A percentile compares a stretch with the other conserved stretches of the same genome.
Conservation (phyloP, 495 filamentous ascomycete genomes). For the Podospora pseudoanserina region DNA sequence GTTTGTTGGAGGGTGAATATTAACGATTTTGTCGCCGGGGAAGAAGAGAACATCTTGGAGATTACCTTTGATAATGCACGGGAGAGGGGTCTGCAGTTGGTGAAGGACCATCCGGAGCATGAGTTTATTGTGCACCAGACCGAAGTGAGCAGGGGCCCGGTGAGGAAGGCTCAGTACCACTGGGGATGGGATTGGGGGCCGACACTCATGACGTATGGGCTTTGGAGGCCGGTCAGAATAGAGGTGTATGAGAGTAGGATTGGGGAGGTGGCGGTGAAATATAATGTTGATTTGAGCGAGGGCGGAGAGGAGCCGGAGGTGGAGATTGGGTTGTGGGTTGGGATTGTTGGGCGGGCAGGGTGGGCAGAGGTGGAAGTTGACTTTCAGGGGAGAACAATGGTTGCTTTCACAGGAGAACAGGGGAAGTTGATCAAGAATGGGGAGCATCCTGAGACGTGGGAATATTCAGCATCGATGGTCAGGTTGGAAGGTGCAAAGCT, state of each 20-base stretch:
- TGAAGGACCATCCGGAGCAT: slow-evolving; percentile 43
- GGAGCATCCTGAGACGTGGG: not conserved
- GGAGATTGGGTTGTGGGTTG: slow-evolving; percentile 40
- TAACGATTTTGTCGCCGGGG: slow-evolving; percentile 16
- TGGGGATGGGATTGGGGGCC: slow-evolving; percentile 83
- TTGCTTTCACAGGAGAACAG: not conserved
- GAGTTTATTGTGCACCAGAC: slow-evolving; percentile 48
- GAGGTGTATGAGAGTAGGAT: slow-evolving; percentile 60
- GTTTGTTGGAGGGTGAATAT: slow-evolving; percentile 45
- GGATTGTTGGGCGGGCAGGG: slow-evolving; percentile 11
- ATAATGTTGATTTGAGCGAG: slow-evolving; percentile 33
- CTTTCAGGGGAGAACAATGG: not conserved
- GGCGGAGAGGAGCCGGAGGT: slow-evolving; percentile 21
- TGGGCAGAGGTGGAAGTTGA: slow-evolving; percentile 7
- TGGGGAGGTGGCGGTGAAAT: slow-evolving; percentile 51
- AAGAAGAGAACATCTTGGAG: slow-evolving; percentile 29
- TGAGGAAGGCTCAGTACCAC: slow-evolving; percentile 48
- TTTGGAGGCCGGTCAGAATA: slow-evolving; percentile 65
- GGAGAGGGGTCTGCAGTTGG: slow-evolving; percentile 37
- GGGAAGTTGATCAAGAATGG: not conserved
- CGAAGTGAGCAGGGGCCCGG: slow-evolving; percentile 40
- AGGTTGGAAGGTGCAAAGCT: slow-evolving; percentile 35
- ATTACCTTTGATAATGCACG: slow-evolving; percentile 46
- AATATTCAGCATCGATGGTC: not conserved
- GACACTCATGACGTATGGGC: slow-evolving; percentile 64